Evolutionary conservation across 192 early-diverging fungal genomes (phyloP).

Genomic region (Oehlia diaphana): DNA sequence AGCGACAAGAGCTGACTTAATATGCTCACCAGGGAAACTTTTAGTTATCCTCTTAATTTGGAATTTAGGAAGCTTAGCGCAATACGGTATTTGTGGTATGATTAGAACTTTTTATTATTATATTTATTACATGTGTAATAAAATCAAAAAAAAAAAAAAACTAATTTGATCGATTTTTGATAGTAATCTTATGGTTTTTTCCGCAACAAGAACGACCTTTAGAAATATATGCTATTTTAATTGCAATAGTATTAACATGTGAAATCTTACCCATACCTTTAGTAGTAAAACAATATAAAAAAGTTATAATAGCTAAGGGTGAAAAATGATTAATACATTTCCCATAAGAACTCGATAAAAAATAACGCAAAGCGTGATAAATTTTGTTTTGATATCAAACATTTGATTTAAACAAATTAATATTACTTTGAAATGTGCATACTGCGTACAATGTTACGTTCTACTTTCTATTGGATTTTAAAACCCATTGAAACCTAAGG

Average conservation of each 20-base stretch:
- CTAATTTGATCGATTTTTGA: background rate
- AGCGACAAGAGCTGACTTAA: constrained; percentile 2
- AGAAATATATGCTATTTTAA: background rate
- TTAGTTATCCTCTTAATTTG: constrained; percentile 11
- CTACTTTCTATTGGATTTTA: no score
- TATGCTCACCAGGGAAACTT: constrained; percentile 17
- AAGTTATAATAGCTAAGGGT: background rate
- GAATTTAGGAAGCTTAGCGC: constrained; percentile 25
- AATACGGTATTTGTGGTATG: constrained; percentile 27
- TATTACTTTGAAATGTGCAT: no score
- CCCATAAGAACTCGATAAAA: background rate
- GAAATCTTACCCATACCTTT: constrained; percentile 16
- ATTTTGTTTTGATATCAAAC: background rate
- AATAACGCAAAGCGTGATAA: background rate
- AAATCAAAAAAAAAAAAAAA: background rate
- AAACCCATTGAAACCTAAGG: no score
- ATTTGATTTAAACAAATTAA: no score
- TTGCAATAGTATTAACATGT: constrained; percentile 10
- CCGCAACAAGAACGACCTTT: constrained; percentile 9
- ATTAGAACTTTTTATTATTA: background rate
- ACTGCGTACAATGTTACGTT: no score
- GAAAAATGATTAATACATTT: background rate
- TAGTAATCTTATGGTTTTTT: constrained; percentile 24
- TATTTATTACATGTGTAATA: background rate
- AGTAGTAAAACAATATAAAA: constrained; percentile 12